These are phyloP conservation scores for Trifolium fragiferum DNA, from an alignment of 306 rosid genomes.

Conservation along the genomic window DNA sequence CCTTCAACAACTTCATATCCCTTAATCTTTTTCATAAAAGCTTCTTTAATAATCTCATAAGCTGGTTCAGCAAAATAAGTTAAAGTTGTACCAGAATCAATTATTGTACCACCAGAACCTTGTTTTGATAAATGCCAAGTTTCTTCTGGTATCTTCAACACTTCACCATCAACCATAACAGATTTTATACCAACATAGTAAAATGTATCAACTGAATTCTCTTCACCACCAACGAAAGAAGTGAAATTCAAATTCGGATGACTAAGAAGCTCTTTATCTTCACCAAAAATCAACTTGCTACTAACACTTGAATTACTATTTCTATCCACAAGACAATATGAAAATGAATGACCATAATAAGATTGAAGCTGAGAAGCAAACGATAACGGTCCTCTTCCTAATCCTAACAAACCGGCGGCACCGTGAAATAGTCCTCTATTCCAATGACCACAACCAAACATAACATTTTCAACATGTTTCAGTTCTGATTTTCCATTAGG, in stretches of 20 bases:
- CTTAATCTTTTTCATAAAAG: constrained; percentile 64
- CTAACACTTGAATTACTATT: constrained; percentile 74
- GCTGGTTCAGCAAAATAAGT: constrained; percentile 95
- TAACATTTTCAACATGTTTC: constrained; percentile 70
- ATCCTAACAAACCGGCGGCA: constrained; percentile 90
- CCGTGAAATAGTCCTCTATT: constrained; percentile 96
- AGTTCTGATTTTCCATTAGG: constrained; percentile 53
- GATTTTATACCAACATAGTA: constrained; percentile 82
- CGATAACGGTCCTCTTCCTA: constrained; percentile 91
- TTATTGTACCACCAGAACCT: constrained; percentile 88
- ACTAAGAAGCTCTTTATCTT: constrained; percentile 62
- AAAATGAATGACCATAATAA: constrained; percentile 87
- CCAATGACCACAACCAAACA: constrained; percentile 99
- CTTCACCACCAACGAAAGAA: constrained; percentile 67
- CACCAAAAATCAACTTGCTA: constrained; percentile 92
- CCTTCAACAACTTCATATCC: constrained; percentile 63
- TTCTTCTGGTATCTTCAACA: constrained; percentile 66
- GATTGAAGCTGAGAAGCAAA: constrained; percentile 96
- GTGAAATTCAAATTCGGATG: constrained; percentile 83
- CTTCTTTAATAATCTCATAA: constrained; percentile 65
- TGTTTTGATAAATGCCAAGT: constrained; percentile 71
- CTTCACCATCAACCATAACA: constrained; percentile 72
- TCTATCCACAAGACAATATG: constrained; percentile 93
- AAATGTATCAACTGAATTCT: constrained; percentile 81
- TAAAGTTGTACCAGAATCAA: constrained; percentile 94